These are phyloP conservation scores for Stemphylium vesicarium DNA, from an alignment of 2,329 filamentous ascomycete genomes.

Conservation along the genomic window DNA sequence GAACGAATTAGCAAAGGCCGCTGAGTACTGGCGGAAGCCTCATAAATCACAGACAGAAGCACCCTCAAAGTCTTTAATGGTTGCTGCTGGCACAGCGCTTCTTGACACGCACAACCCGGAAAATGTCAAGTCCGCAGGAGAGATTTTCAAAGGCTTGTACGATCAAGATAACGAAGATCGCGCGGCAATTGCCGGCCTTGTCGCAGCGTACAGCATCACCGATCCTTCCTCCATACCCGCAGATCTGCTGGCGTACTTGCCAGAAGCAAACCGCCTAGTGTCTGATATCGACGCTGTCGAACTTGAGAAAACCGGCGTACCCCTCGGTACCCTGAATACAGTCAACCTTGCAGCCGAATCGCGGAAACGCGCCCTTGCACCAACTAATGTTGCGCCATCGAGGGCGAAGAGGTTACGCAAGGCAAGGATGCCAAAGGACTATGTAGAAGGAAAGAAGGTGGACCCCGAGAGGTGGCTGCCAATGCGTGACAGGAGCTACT, in stretches of 20 bases:
- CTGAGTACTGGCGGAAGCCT: constrained; percentile 73
- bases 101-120: constrained; percentile 74
- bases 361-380: constrained; percentile 44
- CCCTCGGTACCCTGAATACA: constrained; percentile 46
- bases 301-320: constrained; percentile 72
- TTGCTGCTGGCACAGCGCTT: constrained; percentile 80
- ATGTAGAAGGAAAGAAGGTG: constrained; percentile 76
- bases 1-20: constrained; percentile 77
- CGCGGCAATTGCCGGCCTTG: constrained; percentile 78
- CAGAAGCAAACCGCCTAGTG: constrained; percentile 67
- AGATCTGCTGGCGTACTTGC: constrained; percentile 62
- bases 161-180: constrained; percentile 70
- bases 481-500: constrained; percentile 84
- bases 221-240: constrained; percentile 63
- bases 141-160: constrained; percentile 79
- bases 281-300: constrained; percentile 65
- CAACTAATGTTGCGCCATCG: constrained; percentile 51
- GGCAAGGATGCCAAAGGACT: constrained; percentile 73
- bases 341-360: constrained; percentile 48
- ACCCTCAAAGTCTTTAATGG: constrained; percentile 65
- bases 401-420: constrained; percentile 66
- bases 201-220: constrained; percentile 76
- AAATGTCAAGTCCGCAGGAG: constrained; percentile 72
- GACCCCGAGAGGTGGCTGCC: constrained; percentile 96
- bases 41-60: constrained; percentile 59